Base-by-base conservation (phyloP, 495 filamentous ascomycete genomes). In the Annulohypoxylon moriforme region DNA sequence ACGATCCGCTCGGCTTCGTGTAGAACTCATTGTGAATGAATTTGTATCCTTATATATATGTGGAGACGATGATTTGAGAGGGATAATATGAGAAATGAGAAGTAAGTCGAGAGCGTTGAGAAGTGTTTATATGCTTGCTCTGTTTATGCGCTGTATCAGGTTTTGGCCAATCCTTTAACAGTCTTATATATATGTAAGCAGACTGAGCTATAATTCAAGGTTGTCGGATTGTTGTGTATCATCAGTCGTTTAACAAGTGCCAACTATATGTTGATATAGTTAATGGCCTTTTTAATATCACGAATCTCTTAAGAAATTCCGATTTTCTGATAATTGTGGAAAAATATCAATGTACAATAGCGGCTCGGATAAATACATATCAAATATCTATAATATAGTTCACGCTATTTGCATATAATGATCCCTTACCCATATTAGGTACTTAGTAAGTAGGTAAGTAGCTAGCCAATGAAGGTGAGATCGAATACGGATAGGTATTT, bases 341-440 rank as follows among this genome's bases (percentile, higher is more conserved):
- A 61, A 69, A 56, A 65, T 69, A 60, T 27, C 14, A 31, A 53
- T 42, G 24, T 40, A 27, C 31, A 55, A 36, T 65, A 55, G 52
- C 36, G 61, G 62, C 62, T 72, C 68, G 73, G 67, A 52, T 76
- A 76, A 76, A 27, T 53, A 64, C 71, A 71, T 77, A 74, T 68
- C 33, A 64, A 46, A 55, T 31, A 66, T 56, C 42, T 44, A 47
- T 29, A 50, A 50, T 40, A 42, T 34, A 11, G 20, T 61, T 69
- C 56, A 46, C 64, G 63, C 44, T 59, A 60, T 65, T 49, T 68
- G 55, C 66, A 72, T 73, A 61, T 10, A 29, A 25, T 18, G 47
- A 25, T 29, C 16, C 29, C 27, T 50, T 57, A 57, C 53, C 16
- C 36, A 40, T 40, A 40, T n/a, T 14, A 14, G 4, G n/a, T n/a